Conservation (phyloP, 1,284 basidiomycete species). For the Rhodotorula sp. region DNA sequence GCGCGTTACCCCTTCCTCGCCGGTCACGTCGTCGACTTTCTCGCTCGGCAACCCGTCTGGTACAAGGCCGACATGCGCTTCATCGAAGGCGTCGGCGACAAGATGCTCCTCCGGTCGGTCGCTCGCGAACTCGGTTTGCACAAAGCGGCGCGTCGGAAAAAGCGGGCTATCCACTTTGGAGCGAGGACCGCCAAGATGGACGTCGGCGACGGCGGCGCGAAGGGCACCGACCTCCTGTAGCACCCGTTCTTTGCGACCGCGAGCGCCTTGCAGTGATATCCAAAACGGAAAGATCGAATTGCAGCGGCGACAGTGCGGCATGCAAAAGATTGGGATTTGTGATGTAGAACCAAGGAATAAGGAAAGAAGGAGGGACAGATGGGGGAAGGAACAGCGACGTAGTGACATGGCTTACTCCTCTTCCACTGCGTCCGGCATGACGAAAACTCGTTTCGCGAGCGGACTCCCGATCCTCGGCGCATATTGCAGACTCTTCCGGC, state of each 20-base stretch:
- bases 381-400: no score
- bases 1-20: slow-evolving; percentile 87
- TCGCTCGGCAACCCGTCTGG: slow-evolving; percentile 68
- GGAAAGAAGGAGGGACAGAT: not conserved
- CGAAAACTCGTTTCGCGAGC: slow-evolving; percentile 39
- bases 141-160: slow-evolving; percentile 76
- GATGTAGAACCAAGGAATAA: no score
- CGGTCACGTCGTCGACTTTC: slow-evolving; percentile 68
- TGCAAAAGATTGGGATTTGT: no score
- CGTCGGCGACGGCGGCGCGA: slow-evolving; percentile 49
- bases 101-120: slow-evolving; percentile 73
- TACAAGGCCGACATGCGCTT: slow-evolving; percentile 71
- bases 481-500: slow-evolving; percentile 36
- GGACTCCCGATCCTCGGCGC: slow-evolving; percentile 43
- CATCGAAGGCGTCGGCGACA: slow-evolving; percentile 74
- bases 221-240: slow-evolving; percentile 43
- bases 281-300: no score
- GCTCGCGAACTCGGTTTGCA: slow-evolving; percentile 66
- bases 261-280: no score
- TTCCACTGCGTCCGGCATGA: slow-evolving; percentile 21
- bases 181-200: slow-evolving; percentile 89
- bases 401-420: slow-evolving; percentile 12
- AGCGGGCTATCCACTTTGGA: slow-evolving; percentile 97
- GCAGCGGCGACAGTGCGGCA: no score
- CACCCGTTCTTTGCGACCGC: no score